phyloP scores from a whole-genome alignment of 305 asterid genomes.

The Euphrasia arctica region DNA sequence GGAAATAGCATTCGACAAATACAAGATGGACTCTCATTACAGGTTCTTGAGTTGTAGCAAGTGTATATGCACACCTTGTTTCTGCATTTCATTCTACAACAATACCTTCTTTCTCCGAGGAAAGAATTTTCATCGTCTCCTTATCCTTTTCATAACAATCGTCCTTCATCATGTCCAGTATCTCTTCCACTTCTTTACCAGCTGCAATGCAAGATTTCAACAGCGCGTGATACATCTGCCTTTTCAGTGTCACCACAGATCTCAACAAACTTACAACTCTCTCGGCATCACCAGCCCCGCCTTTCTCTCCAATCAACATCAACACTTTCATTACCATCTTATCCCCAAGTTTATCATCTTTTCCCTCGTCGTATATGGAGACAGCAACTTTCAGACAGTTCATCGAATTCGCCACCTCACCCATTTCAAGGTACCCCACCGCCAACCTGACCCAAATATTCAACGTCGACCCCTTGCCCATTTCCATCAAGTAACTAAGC shows the following conservation, averaged over 20 bases:
- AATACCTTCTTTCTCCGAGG: neutral
- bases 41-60: too few species aligned
- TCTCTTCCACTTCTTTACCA: constrained; percentile 38
- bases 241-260: constrained; percentile 27
- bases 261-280: constrained; percentile 38
- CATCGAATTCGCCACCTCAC: constrained; percentile 41
- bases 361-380: constrained; percentile 30
- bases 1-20: too few species aligned
- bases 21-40: too few species aligned
- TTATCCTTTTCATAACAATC: constrained; percentile 45
- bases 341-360: constrained; percentile 36
- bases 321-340: constrained; percentile 36
- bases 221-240: constrained; percentile 38
- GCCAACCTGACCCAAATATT: constrained; percentile 55
- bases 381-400: constrained; percentile 45
- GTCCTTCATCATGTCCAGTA: constrained; percentile 40
- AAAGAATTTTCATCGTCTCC: constrained; percentile 43
- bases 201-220: constrained; percentile 31
- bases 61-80: too few species aligned
- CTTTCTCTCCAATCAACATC: constrained; percentile 42
- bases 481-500: constrained; percentile 40
- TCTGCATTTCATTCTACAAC: too few species aligned
- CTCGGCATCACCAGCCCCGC: constrained; percentile 36
- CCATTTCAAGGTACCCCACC: constrained; percentile 53
- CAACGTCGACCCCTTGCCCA: constrained; percentile 38